Evolutionary conservation across 257 asterid species (phyloP), one percentile per base, ranked within the genome.

Genomic region (Phtheirospermum japonicum): DNA sequence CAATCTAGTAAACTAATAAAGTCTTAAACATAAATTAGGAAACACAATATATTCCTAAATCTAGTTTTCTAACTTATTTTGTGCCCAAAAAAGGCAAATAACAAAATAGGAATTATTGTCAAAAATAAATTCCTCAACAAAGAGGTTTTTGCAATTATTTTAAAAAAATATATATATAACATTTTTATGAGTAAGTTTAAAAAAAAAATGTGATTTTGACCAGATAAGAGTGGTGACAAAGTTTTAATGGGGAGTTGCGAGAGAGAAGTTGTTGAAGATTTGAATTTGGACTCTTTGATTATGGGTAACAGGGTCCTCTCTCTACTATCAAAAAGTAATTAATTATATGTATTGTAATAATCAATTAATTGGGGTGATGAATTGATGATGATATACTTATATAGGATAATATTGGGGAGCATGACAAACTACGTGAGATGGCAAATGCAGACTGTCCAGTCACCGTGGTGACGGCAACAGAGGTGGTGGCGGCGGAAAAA

Each of bases 261-360:
- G 98, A 53, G 98, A 91, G 89, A 83, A 0, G 85, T 93, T 7
- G 63, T 69, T 72, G 94, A 77, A 46, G 86, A 77, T 69, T 61
- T 89, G 80, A 83, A 86, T 75, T 52, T 92, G 73, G 87, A 86
- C 59, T 83, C 85, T 11, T 52, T 89, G 78, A 87, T 92, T 50
- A 75, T 86, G 93, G 97, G 97, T 4, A 84, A 92, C 81, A 86
- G 98, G 65, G 96, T 96, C 9, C 88, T 86, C 55, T 57, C 59
- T 16, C n/a, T n/a, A 5, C 59, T 18, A 53, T 87, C 51, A 31
- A 64, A 64, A 87, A 92, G 95, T 86, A n/a, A n/a, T n/a, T n/a
- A n/a, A n/a, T n/a, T n/a, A 45, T 4, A 45, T 45, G 5, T 12
- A 6, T 33, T 33, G 37, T 4, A n/a, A n/a, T 33, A 4, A 33